Percentiles rank a stretch among this genome's conserved stretches.
Evolutionary conservation across 2,329 filamentous ascomycete species (phyloP).

Genomic region (Fusarium acutatum): DNA sequence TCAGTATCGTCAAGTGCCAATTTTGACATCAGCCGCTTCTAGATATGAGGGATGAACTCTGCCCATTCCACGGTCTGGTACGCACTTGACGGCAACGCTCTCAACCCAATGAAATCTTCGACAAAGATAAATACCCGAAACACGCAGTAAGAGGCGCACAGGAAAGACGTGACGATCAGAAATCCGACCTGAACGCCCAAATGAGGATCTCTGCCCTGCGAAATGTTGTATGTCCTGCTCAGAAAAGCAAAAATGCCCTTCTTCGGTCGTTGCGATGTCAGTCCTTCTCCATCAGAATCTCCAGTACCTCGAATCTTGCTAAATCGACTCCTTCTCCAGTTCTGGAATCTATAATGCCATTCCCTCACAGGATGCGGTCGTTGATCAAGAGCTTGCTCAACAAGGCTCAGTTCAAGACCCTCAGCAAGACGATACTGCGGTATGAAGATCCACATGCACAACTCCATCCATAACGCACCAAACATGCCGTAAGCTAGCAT

Average conservation of each 20-base stretch:
- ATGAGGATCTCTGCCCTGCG: background rate
- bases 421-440: background rate
- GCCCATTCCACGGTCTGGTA: slow-evolving; percentile 9
- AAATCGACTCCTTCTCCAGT: background rate
- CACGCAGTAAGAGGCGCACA: background rate
- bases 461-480: slow-evolving; percentile 10
- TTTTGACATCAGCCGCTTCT: background rate
- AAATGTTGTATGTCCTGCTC: slow-evolving; percentile 3
- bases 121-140: slow-evolving; percentile 4
- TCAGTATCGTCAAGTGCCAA: background rate
- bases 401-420: background rate
- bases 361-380: background rate
- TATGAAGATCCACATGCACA: slow-evolving; percentile 18
- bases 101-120: slow-evolving; percentile 2
- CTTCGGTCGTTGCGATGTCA: background rate
- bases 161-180: background rate
- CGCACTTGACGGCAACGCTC: background rate
- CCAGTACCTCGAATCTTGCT: background rate
- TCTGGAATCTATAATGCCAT: background rate
- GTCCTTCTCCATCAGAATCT: background rate
- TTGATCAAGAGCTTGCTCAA: background rate
- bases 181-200: slow-evolving; percentile 1
- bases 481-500: slow-evolving; percentile 7
- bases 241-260: background rate
- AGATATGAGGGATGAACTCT: slow-evolving; percentile 23